These are phyloP conservation scores for Ceratobasidium papillatum DNA, from an alignment of 1,284 basidiomycete species.

Conservation along the genomic window DNA sequence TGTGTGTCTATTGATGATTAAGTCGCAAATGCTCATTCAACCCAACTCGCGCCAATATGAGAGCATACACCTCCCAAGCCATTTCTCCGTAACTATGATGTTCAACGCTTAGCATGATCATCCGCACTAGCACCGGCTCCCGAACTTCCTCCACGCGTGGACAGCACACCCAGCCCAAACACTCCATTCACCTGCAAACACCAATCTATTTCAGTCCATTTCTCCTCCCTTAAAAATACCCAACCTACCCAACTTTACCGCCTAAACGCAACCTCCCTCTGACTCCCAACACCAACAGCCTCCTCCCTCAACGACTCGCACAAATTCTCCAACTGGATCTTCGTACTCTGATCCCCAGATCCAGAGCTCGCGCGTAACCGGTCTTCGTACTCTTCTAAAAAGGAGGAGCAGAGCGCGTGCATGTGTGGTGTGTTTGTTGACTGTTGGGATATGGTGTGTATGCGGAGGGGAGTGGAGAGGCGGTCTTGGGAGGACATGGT, in stretches of 20 bases:
- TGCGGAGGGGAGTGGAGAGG: constrained; percentile 23
- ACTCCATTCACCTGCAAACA: neutral
- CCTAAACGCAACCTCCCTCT: constrained; percentile 29
- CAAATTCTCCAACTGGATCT: constrained; percentile 25
- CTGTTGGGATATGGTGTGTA: constrained; percentile 10
- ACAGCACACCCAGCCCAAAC: neutral
- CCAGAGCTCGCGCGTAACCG: constrained; percentile 2
- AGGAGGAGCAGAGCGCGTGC: constrained; percentile 30
- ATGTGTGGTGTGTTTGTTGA: constrained; percentile 10
- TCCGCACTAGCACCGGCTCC: neutral
- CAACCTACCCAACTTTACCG: neutral
- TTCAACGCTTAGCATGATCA: neutral
- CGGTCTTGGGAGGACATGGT: constrained; percentile 27
- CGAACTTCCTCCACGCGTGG: neutral
- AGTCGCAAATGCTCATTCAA: neutral
- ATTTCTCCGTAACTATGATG: neutral
- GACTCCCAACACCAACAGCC: constrained; percentile 4
- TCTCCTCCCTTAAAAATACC: neutral
- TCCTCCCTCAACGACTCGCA: constrained; percentile 36
- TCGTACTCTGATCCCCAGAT: constrained; percentile 23
- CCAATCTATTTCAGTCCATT: neutral
- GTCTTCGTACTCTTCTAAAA: constrained; percentile 36
- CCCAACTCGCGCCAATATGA: neutral
- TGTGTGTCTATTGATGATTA: too few species aligned
- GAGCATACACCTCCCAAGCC: neutral